Base-by-base conservation (phyloP, 331 rosid species). In the Rhamnella rubrinervis region DNA sequence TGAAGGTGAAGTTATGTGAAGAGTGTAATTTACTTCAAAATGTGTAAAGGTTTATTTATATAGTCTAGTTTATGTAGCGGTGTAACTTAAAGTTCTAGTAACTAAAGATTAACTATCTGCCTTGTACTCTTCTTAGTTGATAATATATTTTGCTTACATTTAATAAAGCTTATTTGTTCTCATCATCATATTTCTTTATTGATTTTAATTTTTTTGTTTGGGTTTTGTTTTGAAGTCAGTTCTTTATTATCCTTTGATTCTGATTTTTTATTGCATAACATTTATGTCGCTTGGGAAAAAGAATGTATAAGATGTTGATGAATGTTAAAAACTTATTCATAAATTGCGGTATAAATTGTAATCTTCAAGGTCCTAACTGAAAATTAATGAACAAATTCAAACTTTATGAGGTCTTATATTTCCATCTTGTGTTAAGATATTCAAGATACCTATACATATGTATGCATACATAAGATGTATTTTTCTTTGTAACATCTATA, bases 41-140 rank as follows among this genome's bases (percentile, higher is more conserved):
- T 23, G 23, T 23, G 23, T 23, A 23, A 23, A 23, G 23, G 23
- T 1, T 23, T 23, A 23, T 23, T 23, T 23, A 23, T 23, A 23
- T 23, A 23, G 23, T 23, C 23, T 23, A 23, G 23, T 0, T 1
- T 23, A 23, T 23, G 23, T 23, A 23, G 23, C 23, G 1, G 23
- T 23, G 23, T 1, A 23, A 23, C 23, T 23, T 23, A 23, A 23
- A 92, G 85, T 92, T 92, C 85, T 92, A 96, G 98, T 92, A 87
- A 84, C 60, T 68, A 70, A 15, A 49, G 59, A 41, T 57, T 56
- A 3, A 21, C 64, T 40, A 3, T 69, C 71, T 75, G 18, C 26
- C 5, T 69, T 15, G 20, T 64, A 35, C 8, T 52, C 1, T 23
- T 23, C 23, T 23, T 23, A 23, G 23, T 23, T 23, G 23, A 23